A percentile compares a stretch with the other conserved stretches of the same genome.
phyloP scores from a whole-genome alignment of 2,329 filamentous ascomycete species.

The Ophiosphaerella korrae region DNA sequence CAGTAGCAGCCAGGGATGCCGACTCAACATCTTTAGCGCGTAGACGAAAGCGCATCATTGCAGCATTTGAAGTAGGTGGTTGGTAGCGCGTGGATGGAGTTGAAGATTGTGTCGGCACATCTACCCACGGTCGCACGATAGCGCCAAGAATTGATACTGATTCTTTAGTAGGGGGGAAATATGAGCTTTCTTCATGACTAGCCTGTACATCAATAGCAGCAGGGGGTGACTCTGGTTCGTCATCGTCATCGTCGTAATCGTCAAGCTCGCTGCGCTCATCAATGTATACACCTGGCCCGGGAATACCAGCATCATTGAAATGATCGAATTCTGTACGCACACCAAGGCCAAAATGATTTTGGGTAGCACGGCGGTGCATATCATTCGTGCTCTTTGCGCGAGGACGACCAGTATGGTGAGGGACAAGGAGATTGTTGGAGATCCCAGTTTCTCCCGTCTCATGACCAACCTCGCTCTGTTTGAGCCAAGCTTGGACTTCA shows the following conservation, averaged over 20 bases:
- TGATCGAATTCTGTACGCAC: conserved; percentile 36
- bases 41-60: conserved; percentile 59
- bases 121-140: conserved; percentile 55
- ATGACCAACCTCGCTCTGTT: conserved; percentile 53
- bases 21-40: conserved; percentile 59
- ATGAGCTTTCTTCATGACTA: conserved; percentile 33
- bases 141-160: conserved; percentile 23
- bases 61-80: conserved; percentile 59
- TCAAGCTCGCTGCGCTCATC: conserved; percentile 47
- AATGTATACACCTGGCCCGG: conserved; percentile 56
- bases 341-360: conserved; percentile 36
- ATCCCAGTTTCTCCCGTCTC: conserved; percentile 50
- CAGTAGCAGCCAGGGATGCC: conserved; percentile 66
- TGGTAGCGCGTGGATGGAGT: conserved; percentile 49
- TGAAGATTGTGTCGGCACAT: conserved; percentile 46
- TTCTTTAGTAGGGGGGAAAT: conserved; percentile 36
- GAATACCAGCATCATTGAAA: conserved; percentile 50
- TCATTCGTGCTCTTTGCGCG: conserved; percentile 57
- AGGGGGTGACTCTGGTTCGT: conserved; percentile 43
- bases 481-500: conserved; percentile 61
- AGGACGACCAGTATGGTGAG: conserved; percentile 42
- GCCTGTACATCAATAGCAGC: conserved; percentile 38
- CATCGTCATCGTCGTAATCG: conserved; percentile 44
- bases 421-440: conserved; percentile 33
- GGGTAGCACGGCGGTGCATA: conserved; percentile 29